These are phyloP conservation scores for Cydonia oblonga DNA, from an alignment of 331 rosid species.

Conservation along the genomic window DNA sequence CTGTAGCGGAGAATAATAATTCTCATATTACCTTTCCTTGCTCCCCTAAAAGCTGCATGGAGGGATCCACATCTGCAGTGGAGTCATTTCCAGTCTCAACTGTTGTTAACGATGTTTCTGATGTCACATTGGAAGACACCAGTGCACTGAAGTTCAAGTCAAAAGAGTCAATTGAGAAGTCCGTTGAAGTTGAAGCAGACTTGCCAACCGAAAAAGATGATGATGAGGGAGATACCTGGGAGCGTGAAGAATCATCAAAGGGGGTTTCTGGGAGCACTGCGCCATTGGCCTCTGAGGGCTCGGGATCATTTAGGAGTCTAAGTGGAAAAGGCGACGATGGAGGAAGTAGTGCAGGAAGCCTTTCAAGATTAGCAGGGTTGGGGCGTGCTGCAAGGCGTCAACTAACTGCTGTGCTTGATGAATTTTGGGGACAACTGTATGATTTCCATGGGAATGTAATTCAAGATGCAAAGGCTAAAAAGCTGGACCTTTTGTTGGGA, in stretches of 20 bases:
- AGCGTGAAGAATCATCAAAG: constrained; percentile 54
- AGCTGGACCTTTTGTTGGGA: constrained; percentile 50
- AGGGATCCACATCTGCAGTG: constrained; percentile 26
- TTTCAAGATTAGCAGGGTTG: constrained; percentile 82
- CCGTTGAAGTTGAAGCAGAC: constrained; percentile 42
- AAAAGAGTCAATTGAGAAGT: constrained; percentile 31
- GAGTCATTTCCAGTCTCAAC: constrained; percentile 33
- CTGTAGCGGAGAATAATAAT: constrained; percentile 25
- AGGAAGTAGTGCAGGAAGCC: constrained; percentile 82
- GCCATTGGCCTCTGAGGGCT: constrained; percentile 60
- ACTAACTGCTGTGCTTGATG: constrained; percentile 65
- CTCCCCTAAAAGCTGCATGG: constrained; percentile 15
- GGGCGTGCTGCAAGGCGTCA: constrained; percentile 95
- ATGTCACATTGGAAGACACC: constrained; percentile 16
- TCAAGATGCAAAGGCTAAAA: constrained; percentile 54
- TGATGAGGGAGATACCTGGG: constrained; percentile 71
- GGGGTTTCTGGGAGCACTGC: constrained; percentile 30
- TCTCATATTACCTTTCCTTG: constrained; percentile 24
- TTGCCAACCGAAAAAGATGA: constrained; percentile 53
- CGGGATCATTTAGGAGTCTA: constrained; percentile 75
- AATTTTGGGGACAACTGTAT: constrained; percentile 86
- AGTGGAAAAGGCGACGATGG: constrained; percentile 84
- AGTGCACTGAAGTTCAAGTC: constrained; percentile 23
- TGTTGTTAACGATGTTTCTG: constrained; percentile 33
- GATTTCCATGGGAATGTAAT: constrained; percentile 63